Base-by-base conservation (phyloP, 345 rosid species). In the Geranium rotundifolium region DNA sequence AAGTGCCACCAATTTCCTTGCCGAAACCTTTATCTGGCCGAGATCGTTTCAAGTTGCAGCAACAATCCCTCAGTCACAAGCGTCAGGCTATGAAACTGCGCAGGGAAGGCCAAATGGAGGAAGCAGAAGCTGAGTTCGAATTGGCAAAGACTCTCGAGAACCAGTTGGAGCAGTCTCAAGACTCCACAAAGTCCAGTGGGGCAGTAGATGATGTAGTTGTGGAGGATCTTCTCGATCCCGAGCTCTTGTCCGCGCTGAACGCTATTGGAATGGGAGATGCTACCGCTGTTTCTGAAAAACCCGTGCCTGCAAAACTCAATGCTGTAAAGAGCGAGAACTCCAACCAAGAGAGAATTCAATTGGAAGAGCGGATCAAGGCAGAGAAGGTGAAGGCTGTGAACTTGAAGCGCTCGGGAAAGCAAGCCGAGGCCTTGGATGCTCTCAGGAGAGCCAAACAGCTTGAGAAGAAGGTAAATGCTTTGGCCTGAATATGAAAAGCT, bases 201-300 rank as follows among this genome's bases (percentile, higher is more conserved):
- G 67, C 70, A 56, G 86, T 17, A 16, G 81, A 80, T 59, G 87
- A 77, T 63, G 83, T 75, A 56, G 73, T 59, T 54, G 87, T 87
- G 39, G 95, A 89, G 74, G 93, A 87, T 85, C 74, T 91, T 72
- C 98, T 92, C 16, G 93, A 89, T 85, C 95, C 96, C 73, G 91
- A 85, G 61, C 96, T 92, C 63, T 69, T 92, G 6, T 83, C 90
- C 74, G 93, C 96, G 20, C 72, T 92, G 62, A 80, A 74, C 72
- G 89, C 84, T 30, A 81, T 89, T 30, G 99, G 97, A 41, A 66
- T 93, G 46, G 84, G 74, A 57, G 84, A 76, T 68, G 49, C 78
- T 16, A 63, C 61, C 56, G 30, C 17, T 59, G 55, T 66, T 1
- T 50, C 77, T 0, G 75, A 75, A 37, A 76, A 52, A 34, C 58